Base-by-base conservation (phyloP, 148 eudicot genomes). In the Salicornia ramosissima region DNA sequence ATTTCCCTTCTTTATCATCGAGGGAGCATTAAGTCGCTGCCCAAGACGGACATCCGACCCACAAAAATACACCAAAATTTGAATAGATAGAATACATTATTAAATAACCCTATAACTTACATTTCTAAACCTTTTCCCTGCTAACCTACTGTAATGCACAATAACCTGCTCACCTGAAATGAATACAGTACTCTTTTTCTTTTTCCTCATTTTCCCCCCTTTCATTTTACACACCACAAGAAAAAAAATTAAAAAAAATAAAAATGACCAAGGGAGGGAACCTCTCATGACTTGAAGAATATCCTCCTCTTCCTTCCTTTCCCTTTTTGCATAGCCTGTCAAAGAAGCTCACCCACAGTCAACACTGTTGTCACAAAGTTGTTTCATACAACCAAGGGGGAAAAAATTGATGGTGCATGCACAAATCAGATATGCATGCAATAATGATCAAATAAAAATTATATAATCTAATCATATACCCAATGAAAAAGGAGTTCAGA, bases 251-350 rank as follows among this genome's bases (percentile, higher is more conserved):
- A n/a, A n/a, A n/a, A n/a, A n/a, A n/a, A n/a, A n/a, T n/a, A n/a
- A n/a, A n/a, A n/a, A n/a, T n/a, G n/a, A n/a, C n/a, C n/a, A 13
- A 53, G 62, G 29, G 31, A 71, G 63, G 25, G 31, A 67, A 29
- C 57, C 57, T 46, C 45, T 22, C 26, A 71, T 66, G 43, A 59
- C 66, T 71, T 66, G 70, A 66, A 71, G 71, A 42, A 65, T 43
- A 59, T 58, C 68, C 80, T 66, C 30, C 75, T 58, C 75, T 62
- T 77, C 68, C 66, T 77, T 28, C 79, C 79, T 60, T 77, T 77
- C 12, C 67, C 75, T 58, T 61, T 77, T 56, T 77, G 80, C 75
- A 50, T 10, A 52, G 80, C 80, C 80, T 77, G 80, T 49, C 25
- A 30, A 58, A 22, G 45, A 72, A 72, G 61, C 51, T 10, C 57